Base-by-base conservation (phyloP, 805 yeast species). In the Brettanomyces naardenensis region DNA sequence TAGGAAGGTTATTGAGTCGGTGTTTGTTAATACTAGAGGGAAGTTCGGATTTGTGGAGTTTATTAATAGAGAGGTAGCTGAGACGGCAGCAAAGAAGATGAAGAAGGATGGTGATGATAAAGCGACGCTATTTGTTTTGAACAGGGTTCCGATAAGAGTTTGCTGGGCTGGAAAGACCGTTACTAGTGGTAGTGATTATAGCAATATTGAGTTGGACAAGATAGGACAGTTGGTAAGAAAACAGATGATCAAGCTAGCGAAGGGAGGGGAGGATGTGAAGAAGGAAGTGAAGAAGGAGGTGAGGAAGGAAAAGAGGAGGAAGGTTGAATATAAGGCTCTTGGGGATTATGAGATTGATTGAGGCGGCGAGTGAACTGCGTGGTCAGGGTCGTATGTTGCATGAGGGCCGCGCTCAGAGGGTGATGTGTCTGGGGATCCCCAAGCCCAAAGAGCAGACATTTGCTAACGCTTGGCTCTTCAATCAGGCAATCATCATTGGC, bases 41-140 rank as follows among this genome's bases (percentile, higher is more conserved):
- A 62, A 70, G 38, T 72, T 81, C 51, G 95, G 85, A 4, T 82
- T 65, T 51, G 61, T 83, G 2, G 66, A 71, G n/a, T 83, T 75
- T 49, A 47, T 54, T 4, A 60, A 64, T 3, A 56, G 81, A 33
- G 44, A 51, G 3, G 59, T 65, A 3, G 89, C 90, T 1, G 80
- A 76, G 36, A 64, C 65, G 3, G 49, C 56, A 1, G 60, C 71
- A 1, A 37, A 46, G 5, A 46, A 52, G 20, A 38, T 44, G 40
- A 46, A 34, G 11, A 19, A 37, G 5, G 32, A 20, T 20, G 26
- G 33, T 2, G 22, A 26, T 9, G 38, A 46, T 23, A 22, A 31
- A 13, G 68, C 72, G 1, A 61, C 62, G 4, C 27, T 62, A 5
- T 36, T 68, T 9, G 37, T 61, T 13, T 49, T 70, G 10, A 61